Evolutionary conservation across 1,139 yeast genomes (phyloP).

Genomic region (Geotrichum candidum): DNA sequence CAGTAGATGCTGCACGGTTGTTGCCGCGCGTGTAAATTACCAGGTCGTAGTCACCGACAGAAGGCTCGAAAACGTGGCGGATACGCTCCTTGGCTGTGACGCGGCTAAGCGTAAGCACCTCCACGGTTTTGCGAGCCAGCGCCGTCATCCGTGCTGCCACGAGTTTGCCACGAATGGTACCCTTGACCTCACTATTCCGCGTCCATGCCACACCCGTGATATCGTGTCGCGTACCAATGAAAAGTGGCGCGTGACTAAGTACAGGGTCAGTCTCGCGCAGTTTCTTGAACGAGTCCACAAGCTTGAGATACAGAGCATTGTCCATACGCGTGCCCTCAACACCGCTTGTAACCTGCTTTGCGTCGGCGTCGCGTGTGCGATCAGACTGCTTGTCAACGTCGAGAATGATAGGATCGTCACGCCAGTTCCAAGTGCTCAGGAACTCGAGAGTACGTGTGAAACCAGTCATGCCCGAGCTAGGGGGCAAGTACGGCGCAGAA

Average conservation of each 20-base stretch:
- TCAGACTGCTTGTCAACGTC: slow-evolving; percentile 56
- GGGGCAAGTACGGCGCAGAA: slow-evolving; percentile 73
- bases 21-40: slow-evolving; percentile 44
- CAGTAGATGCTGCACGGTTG: slow-evolving; percentile 26
- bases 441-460: slow-evolving; percentile 68
- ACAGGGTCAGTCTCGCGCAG: slow-evolving; percentile 75
- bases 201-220: slow-evolving; percentile 83
- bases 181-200: slow-evolving; percentile 45
- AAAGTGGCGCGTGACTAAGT: slow-evolving; percentile 70
- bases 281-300: slow-evolving; percentile 57
- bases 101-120: slow-evolving; percentile 44
- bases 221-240: slow-evolving; percentile 76
- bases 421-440: slow-evolving; percentile 89
- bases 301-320: slow-evolving; percentile 53
- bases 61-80: slow-evolving; percentile 66
- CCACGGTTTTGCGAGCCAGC: slow-evolving; percentile 68
- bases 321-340: slow-evolving; percentile 55
- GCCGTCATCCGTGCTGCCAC: slow-evolving; percentile 86
- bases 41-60: slow-evolving; percentile 77
- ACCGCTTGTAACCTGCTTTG: slow-evolving; percentile 19
- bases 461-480: slow-evolving; percentile 74
- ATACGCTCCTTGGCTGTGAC: slow-evolving; percentile 39
- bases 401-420: slow-evolving; percentile 71
- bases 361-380: slow-evolving; percentile 38
- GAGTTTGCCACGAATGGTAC: slow-evolving; percentile 45